Evolutionary conservation across 2,329 filamentous ascomycete species (phyloP), one percentile per base, ranked within the genome.

Genomic region (Botrytis squamosa): DNA sequence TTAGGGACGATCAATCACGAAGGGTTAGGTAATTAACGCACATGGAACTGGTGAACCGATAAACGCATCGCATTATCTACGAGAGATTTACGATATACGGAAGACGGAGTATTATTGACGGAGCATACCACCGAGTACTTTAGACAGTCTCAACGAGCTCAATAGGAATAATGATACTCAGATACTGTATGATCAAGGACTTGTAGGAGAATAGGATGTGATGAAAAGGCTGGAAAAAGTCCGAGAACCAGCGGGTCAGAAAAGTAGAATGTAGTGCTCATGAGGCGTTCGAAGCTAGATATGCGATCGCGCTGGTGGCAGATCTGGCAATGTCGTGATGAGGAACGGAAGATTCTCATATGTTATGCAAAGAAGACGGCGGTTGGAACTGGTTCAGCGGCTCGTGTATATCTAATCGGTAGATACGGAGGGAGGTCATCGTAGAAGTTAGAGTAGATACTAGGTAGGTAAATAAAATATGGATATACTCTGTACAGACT

Each of bases 311-410:
- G 60, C 59, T 71, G 70, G 59, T 71, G 60, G 70, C 60, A 65
- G 70, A 71, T 71, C 60, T 57, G 65, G 33, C 46, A 18, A 65
- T 71, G 70, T 71, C 29, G 70, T 71, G 70, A 38, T 16, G 36
- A 71, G 44, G 69, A 64, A 71, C 57, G 69, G 59, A 64, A 64
- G 42, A 64, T 40, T 71, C 62, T 38, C 33, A 46, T 25, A 36
- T 57, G 36, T 49, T 38, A 71, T 71, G 69, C 69, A 71, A 40
- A 64, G 69, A 63, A 71, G 69, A 71, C 42, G 69, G 57, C 42
- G 42, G 59, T 40, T 71, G 25, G 40, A 40, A 42, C 42, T 29
- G 16, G 10, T 64, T 64, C 46, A 52, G 69, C 69, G 69, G 69
- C 69, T 71, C 69, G 69, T 71, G 59, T 71, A 55, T 60, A 20